Percentiles rank a stretch among this genome's conserved stretches.
Evolutionary conservation across 495 filamentous ascomycete genomes (phyloP).

Genomic region (Penicillium samsonianum): DNA sequence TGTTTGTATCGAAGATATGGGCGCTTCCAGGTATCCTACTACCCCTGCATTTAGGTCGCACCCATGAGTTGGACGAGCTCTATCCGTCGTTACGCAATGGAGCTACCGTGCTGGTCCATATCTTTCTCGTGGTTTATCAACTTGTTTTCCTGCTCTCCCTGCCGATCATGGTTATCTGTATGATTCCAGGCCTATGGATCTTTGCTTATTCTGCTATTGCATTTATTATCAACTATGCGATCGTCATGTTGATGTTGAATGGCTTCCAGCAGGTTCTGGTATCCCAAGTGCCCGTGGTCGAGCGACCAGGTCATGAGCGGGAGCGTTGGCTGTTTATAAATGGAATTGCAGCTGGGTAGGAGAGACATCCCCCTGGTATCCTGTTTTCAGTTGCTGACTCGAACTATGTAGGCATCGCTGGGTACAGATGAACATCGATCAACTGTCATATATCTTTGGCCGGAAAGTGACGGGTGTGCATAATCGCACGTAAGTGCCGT

Average conservation of each 20-base stretch:
- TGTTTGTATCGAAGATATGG: slow-evolving; percentile 52
- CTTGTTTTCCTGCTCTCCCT: slow-evolving; percentile 42
- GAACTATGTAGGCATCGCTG: slow-evolving; percentile 31
- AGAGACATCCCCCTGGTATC: background rate
- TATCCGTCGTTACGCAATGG: slow-evolving; percentile 51
- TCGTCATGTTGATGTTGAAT: slow-evolving; percentile 54
- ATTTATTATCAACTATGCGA: slow-evolving; percentile 46
- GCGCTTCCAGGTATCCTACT: slow-evolving; percentile 54
- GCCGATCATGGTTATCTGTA: slow-evolving; percentile 48
- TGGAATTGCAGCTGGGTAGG: slow-evolving; percentile 39
- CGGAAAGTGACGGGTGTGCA: slow-evolving; percentile 78
- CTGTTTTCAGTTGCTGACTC: background rate
- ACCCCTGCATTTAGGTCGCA: slow-evolving; percentile 52
- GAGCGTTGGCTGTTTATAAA: slow-evolving; percentile 46
- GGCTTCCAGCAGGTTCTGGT: slow-evolving; percentile 24
- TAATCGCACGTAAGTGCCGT: slow-evolving; percentile 62
- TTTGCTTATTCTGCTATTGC: slow-evolving; percentile 38
- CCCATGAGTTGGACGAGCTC: slow-evolving; percentile 59
- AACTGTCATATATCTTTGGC: slow-evolving; percentile 71
- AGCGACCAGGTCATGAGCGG: slow-evolving; percentile 24
- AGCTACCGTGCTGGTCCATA: slow-evolving; percentile 51
- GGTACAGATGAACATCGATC: slow-evolving; percentile 70
- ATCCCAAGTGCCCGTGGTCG: slow-evolving; percentile 27
- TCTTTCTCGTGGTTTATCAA: slow-evolving; percentile 46
- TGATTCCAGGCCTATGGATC: slow-evolving; percentile 53